phyloP scores from a whole-genome alignment of 129 eudicot genomes.

The Flaveria brownii region DNA sequence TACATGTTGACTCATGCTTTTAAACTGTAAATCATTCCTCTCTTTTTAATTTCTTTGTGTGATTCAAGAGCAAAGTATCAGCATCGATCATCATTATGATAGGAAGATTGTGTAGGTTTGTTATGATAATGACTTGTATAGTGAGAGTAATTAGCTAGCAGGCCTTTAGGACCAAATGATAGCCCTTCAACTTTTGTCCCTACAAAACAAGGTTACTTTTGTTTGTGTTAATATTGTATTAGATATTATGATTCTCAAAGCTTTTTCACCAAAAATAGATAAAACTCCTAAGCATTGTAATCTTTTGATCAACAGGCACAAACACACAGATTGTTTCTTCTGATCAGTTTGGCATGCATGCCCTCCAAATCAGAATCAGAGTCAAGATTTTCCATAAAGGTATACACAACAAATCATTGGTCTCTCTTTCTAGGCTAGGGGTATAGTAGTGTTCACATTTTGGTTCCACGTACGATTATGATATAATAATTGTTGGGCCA shows the following conservation, averaged over 20 bases:
- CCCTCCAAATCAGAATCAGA: conserved; percentile 1
- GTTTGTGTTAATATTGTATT: neutral
- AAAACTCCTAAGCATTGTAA: neutral
- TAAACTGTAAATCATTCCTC: conserved; percentile 24
- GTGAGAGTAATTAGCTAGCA: conserved; percentile 36
- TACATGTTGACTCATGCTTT: conserved; percentile 19
- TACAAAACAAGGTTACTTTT: conserved; percentile 32
- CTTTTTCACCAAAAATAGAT: conserved; percentile 13
- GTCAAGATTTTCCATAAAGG: conserved; percentile 20
- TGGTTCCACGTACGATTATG: no score
- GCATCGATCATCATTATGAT: conserved; percentile 32
- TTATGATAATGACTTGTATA: conserved; percentile 27
- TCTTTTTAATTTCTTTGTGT: conserved; percentile 24
- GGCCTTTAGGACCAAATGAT: conserved; percentile 17
- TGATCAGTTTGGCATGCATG: conserved; percentile 5
- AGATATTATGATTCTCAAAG: neutral
- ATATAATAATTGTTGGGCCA: no score
- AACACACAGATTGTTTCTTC: conserved; percentile 16
- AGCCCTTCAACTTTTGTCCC: neutral
- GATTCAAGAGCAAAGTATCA: conserved; percentile 32
- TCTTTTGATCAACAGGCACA: conserved; percentile 13
- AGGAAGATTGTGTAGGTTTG: conserved; percentile 28
- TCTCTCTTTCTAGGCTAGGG: neutral
- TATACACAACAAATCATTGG: neutral
- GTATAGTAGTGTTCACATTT: no score